Evolutionary conservation across 768 basidiomycete species (phyloP).

Genomic region (Leccinum fibrillosum): DNA sequence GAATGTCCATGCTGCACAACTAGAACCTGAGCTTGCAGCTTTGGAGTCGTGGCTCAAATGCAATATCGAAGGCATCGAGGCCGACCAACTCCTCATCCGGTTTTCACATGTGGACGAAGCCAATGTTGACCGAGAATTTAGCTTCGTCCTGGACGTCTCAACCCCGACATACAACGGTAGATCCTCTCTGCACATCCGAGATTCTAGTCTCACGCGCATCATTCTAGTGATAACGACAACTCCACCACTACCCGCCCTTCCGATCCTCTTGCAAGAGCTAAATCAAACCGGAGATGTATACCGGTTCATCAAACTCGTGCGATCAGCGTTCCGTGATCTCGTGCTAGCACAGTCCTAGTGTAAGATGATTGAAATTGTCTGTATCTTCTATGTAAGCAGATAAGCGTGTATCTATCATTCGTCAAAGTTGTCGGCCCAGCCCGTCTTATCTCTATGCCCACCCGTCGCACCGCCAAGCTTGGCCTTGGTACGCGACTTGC

Average conservation of each 20-base stretch:
- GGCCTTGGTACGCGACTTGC: constrained; percentile 72
- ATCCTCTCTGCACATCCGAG: constrained; percentile 11
- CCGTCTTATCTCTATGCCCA: constrained; percentile 71
- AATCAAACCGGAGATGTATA: constrained; percentile 71
- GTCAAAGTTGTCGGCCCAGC: constrained; percentile 53
- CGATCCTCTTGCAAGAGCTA: constrained; percentile 65
- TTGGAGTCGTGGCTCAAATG: constrained; percentile 60
- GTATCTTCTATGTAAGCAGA: neutral
- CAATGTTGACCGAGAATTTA: constrained; percentile 62
- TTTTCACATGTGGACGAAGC: constrained; percentile 63
- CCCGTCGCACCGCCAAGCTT: constrained; percentile 65
- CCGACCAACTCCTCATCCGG: constrained; percentile 67
- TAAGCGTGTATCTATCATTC: constrained; percentile 11
- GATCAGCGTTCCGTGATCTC: constrained; percentile 47
- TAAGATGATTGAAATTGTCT: neutral
- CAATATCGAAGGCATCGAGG: constrained; percentile 74
- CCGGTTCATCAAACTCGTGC: constrained; percentile 63
- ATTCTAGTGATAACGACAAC: constrained; percentile 73
- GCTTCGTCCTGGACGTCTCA: constrained; percentile 74
- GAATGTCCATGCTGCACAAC: constrained; percentile 47
- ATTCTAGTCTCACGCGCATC: neutral
- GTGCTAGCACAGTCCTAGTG: constrained; percentile 6
- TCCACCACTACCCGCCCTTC: constrained; percentile 63
- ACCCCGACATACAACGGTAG: constrained; percentile 61
- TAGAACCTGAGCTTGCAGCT: constrained; percentile 52